Percentiles rank a stretch among this genome's conserved stretches.
Conservation (phyloP, 2,329 filamentous ascomycete species). For the Alternaria triticimaculans region DNA sequence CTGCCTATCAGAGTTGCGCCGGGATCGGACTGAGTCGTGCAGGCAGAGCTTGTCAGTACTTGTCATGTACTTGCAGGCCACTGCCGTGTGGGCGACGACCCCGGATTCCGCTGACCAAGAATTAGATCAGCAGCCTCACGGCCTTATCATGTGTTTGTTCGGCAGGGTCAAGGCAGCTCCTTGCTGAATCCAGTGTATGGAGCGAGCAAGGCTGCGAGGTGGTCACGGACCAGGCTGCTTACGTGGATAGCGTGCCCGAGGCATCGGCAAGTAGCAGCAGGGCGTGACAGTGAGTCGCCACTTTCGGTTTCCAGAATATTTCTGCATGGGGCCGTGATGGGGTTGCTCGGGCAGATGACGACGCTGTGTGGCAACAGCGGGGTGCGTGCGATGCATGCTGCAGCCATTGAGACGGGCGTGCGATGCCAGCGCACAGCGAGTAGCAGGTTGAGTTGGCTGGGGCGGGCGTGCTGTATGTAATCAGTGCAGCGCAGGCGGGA, state of each 20-base stretch:
- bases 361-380: slow-evolving; percentile 16
- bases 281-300: slow-evolving; percentile 24
- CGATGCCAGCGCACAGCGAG: slow-evolving; percentile 8
- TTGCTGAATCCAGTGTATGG: slow-evolving; percentile 10
- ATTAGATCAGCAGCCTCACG: slow-evolving; percentile 20
- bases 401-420: not conserved
- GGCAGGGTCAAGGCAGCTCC: slow-evolving; percentile 5
- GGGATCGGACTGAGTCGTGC: slow-evolving; percentile 10
- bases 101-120: slow-evolving; percentile 27
- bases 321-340: slow-evolving; percentile 7
- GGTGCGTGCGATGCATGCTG: not conserved
- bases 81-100: slow-evolving; percentile 13
- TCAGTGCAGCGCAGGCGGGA: slow-evolving; percentile 6
- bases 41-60: slow-evolving; percentile 10
- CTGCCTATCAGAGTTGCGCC: not conserved
- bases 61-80: slow-evolving; percentile 11
- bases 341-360: slow-evolving; percentile 22
- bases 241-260: slow-evolving; percentile 20
- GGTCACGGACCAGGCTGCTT: slow-evolving; percentile 19
- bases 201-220: slow-evolving; percentile 12
- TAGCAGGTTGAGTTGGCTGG: not conserved
- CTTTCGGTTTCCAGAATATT: slow-evolving; percentile 27
- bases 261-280: slow-evolving; percentile 16
- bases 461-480: slow-evolving; percentile 10
- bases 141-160: slow-evolving; percentile 7